A percentile compares a stretch with the other conserved stretches of the same genome.
Conservation (phyloP, 177 flowering plant genomes). For the Vitis hybrid region DNA sequence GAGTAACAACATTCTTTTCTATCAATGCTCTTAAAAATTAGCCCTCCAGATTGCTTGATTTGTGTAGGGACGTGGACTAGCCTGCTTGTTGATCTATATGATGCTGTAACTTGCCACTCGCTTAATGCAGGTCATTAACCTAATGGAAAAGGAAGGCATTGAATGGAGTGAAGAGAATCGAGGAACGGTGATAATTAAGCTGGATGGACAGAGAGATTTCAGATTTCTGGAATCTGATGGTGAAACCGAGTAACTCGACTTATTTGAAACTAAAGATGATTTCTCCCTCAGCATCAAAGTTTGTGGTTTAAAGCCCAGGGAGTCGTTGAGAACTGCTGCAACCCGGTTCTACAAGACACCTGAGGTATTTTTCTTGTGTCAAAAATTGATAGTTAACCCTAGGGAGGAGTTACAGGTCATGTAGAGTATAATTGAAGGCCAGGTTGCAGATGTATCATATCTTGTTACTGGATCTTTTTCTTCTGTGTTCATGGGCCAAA, state of each 20-base stretch:
- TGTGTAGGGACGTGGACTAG: not conserved
- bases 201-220: constrained; percentile 55
- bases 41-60: not conserved
- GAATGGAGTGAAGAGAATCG: constrained; percentile 76
- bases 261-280: too few species aligned
- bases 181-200: constrained; percentile 63
- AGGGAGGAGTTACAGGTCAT: not conserved
- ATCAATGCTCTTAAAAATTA: not conserved
- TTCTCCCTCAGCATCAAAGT: too few species aligned
- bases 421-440: not conserved
- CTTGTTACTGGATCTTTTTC: not conserved
- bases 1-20: too few species aligned
- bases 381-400: too few species aligned
- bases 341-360: too few species aligned
- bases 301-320: too few species aligned
- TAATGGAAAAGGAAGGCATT: constrained; percentile 62
- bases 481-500: not conserved
- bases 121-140: constrained; percentile 53
- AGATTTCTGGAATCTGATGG: constrained; percentile 61
- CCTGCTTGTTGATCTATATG: too few species aligned
- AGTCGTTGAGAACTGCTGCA: too few species aligned
- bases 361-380: too few species aligned
- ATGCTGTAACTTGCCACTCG: not conserved
- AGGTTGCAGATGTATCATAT: constrained; percentile 6
- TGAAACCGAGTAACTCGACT: constrained; percentile 36